These are phyloP conservation scores for Retiboletus fuscus DNA, from an alignment of 1,284 basidiomycete genomes.

Conservation along the genomic window DNA sequence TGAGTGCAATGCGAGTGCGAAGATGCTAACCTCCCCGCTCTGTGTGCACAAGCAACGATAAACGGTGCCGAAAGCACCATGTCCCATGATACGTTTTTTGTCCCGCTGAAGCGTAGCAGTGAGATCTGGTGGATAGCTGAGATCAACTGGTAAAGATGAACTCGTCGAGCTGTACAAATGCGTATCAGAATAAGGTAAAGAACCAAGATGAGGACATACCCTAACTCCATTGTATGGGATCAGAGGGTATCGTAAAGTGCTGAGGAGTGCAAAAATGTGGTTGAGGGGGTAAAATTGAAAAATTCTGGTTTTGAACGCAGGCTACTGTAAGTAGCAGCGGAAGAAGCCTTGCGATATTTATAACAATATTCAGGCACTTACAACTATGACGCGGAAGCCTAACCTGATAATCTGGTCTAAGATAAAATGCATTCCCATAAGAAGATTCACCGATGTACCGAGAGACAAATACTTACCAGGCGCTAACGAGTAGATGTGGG, in stretches of 20 bases:
- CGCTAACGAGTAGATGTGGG: too few species aligned
- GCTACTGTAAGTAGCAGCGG: not conserved
- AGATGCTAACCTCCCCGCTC: conserved; percentile 2
- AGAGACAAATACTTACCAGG: too few species aligned
- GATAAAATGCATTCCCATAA: too few species aligned
- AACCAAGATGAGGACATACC: not conserved
- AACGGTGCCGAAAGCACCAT: conserved; percentile 16
- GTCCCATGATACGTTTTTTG: not conserved
- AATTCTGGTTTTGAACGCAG: too few species aligned
- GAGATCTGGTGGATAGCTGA: conserved; percentile 1
- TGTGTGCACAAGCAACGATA: not conserved
- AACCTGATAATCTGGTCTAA: too few species aligned
- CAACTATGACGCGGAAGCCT: too few species aligned
- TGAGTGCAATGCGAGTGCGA: not conserved
- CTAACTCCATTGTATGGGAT: not conserved
- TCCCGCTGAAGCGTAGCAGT: not conserved
- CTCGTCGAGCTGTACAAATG: not conserved
- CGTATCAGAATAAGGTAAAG: not conserved
- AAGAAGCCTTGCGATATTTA: too few species aligned
- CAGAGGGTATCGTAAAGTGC: too few species aligned
- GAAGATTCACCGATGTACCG: too few species aligned
- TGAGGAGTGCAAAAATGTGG: not conserved
- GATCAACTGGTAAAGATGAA: not conserved
- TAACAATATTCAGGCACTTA: too few species aligned
- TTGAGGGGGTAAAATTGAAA: too few species aligned